Conservation (phyloP, 2,329 filamentous ascomycete species). For the Sphaerulina musiva region DNA sequence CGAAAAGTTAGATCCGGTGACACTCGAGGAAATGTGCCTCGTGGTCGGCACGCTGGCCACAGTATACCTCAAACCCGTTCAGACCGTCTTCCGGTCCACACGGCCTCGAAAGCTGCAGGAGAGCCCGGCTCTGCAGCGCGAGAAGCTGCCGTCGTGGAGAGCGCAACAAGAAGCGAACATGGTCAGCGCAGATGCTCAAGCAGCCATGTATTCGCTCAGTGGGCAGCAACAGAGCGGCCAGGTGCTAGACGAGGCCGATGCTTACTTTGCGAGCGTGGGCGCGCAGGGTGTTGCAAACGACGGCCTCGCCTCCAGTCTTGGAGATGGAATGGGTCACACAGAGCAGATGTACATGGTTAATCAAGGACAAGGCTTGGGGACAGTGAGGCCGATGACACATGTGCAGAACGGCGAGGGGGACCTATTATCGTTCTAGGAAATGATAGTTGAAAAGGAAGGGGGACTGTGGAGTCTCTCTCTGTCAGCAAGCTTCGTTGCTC, state of each 20-base stretch:
- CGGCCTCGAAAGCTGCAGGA: conserved; percentile 72
- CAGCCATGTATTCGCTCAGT: conserved; percentile 49
- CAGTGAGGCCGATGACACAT: conserved; percentile 63
- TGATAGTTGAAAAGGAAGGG: background rate
- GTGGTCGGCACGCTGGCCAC: conserved; percentile 94
- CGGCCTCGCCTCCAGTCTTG: conserved; percentile 39
- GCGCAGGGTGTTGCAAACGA: conserved; percentile 63
- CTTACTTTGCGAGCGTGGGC: conserved; percentile 73
- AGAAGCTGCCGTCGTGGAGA: conserved; percentile 54
- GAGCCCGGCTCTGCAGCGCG: conserved; percentile 76
- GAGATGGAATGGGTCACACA: conserved; percentile 32
- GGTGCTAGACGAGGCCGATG: conserved; percentile 69
- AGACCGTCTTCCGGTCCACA: conserved; percentile 90
- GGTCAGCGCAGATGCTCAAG: conserved; percentile 45
- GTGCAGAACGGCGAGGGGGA: conserved; percentile 44
- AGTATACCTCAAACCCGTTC: conserved; percentile 94
- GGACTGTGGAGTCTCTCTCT: background rate
- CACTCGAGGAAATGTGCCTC: conserved; percentile 93
- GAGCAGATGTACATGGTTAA: conserved; percentile 62
- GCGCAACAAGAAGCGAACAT: conserved; percentile 34
- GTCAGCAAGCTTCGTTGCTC: background rate
- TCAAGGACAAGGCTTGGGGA: conserved; percentile 70
- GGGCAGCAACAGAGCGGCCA: conserved; percentile 19
- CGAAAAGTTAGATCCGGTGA: conserved; percentile 83
- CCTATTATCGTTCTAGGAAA: conserved; percentile 32